Evolutionary conservation across 371 early-diverging fungal species (phyloP), one percentile per base, ranked within the genome.

Genomic region (Blakeslea trispora): DNA sequence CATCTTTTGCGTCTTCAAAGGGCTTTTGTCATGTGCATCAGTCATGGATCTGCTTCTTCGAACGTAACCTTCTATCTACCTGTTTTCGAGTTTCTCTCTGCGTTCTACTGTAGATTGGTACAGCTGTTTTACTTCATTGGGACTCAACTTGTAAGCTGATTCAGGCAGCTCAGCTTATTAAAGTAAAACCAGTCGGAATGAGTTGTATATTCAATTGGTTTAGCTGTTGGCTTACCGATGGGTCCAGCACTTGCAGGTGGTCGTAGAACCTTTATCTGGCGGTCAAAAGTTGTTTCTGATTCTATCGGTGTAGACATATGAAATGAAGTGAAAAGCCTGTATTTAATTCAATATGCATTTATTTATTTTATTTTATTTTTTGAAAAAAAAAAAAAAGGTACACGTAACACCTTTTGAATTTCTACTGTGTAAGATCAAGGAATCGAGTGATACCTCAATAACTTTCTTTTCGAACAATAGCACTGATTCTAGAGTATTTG

Each of bases 1-100:
- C 61, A 79, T 72, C 49, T 74, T 72, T 55, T 75, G 69, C 11
- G 80, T 79, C 43, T 72, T 74, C 21, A 79, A 64, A 40, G 80
- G 80, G n/a, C 76, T 75, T 28, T 28, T 28, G 3, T 5, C 7
- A 5, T 28, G 7, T 28, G 44, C n/a, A 22, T 17, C n/a, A 52
- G 6, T 23, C 9, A 41, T 1, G n/a, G 37, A 28, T 42, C 3
- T 42, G 9, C 4, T 11, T 31, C 13, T 31, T 45, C 13, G 13
- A 9, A 3, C 24, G 7, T 45, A 6, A 34, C 15, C 19, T 50
- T 55, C 22, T 28, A 45, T 24, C 55, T 66, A 69, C 79, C 50
- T 63, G 47, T 74, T 74, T 32, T 79, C 80, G 23, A 79, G 61
- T 6, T 66, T 68, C 42, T 76, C 71, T 50, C 77, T 62, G 34